These are phyloP conservation scores for Cytospora piceicola DNA, from an alignment of 2,329 filamentous ascomycete genomes.

Conservation along the genomic window DNA sequence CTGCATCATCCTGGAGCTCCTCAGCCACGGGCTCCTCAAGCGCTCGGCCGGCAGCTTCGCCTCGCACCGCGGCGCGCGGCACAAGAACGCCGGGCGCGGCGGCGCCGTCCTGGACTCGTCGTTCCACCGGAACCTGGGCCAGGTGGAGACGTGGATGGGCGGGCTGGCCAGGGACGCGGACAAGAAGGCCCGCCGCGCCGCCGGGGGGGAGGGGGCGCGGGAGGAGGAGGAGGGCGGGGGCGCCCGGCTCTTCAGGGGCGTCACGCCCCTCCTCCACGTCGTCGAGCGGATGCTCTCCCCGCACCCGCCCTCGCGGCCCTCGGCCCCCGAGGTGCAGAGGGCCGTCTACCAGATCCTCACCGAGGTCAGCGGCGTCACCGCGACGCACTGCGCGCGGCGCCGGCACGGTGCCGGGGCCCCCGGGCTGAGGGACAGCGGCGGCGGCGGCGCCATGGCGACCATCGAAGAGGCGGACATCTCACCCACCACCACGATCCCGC, in stretches of 20 bases:
- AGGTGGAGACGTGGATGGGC: conserved; percentile 71
- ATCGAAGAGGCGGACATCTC: conserved; percentile 12
- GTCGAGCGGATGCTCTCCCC: conserved; percentile 58
- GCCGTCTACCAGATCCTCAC: conserved; percentile 57
- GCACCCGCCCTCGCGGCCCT: conserved; percentile 56
- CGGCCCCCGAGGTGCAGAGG: conserved; percentile 56
- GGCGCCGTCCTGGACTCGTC: conserved; percentile 69
- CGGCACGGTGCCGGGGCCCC: conserved; percentile 44
- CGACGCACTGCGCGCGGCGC: conserved; percentile 59
- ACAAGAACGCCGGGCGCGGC: conserved; percentile 61
- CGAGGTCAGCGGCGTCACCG: conserved; percentile 50
- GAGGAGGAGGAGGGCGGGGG: neutral
- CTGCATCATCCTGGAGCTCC: conserved; percentile 72
- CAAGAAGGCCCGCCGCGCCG: conserved; percentile 42
- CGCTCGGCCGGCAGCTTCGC: conserved; percentile 68
- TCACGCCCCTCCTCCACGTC: conserved; percentile 57
- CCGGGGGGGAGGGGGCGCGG: no score
- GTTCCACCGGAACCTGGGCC: conserved; percentile 72
- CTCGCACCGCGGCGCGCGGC: conserved; percentile 67
- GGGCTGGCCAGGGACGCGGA: conserved; percentile 61
- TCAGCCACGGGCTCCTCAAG: conserved; percentile 68
- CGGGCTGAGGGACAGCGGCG: conserved; percentile 27
- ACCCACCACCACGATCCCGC: neutral
- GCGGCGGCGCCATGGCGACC: conserved; percentile 12
- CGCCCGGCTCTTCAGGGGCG: conserved; percentile 49